Evolutionary conservation across 805 yeast genomes (phyloP).

Genomic region (Starmerella powellii): DNA sequence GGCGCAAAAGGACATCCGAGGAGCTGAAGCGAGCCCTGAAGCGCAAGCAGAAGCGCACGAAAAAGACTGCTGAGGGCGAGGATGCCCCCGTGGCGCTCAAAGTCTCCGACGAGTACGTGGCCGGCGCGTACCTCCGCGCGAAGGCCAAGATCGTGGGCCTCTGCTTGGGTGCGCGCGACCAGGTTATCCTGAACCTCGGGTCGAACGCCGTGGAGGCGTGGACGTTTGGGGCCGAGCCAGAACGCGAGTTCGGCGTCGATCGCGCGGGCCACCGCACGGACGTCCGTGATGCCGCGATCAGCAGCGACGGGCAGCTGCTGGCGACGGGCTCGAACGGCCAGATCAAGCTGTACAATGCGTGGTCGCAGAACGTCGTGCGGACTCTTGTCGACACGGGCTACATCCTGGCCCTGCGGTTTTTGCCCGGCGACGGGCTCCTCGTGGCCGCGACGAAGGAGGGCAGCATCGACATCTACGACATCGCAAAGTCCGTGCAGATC

Average conservation of each 20-base stretch:
- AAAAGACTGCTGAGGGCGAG: slow-evolving; percentile 35
- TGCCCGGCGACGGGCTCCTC: slow-evolving; percentile 84
- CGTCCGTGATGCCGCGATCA: slow-evolving; percentile 68
- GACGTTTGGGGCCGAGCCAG: slow-evolving; percentile 28
- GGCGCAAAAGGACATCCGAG: slow-evolving; percentile 59
- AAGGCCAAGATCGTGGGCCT: slow-evolving; percentile 21
- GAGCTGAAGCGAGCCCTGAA: slow-evolving; percentile 69
- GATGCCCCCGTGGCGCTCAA: slow-evolving; percentile 26
- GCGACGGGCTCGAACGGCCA: slow-evolving; percentile 88
- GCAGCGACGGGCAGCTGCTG: slow-evolving; percentile 65
- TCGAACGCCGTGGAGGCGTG: slow-evolving; percentile 69
- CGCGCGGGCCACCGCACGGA: slow-evolving; percentile 83
- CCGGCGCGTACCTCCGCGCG: slow-evolving; percentile 54
- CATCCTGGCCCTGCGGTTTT: slow-evolving; percentile 62
- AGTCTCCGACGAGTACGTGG: slow-evolving; percentile 39
- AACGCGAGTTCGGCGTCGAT: slow-evolving; percentile 45
- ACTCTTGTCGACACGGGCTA: slow-evolving; percentile 76
- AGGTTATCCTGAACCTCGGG: slow-evolving; percentile 51
- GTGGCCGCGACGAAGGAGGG: slow-evolving; percentile 87
- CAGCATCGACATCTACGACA: slow-evolving; percentile 67
- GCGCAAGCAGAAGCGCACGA: slow-evolving; percentile 72
- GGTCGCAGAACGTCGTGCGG: slow-evolving; percentile 62
- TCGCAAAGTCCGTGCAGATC: slow-evolving; percentile 65
- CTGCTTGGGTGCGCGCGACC: slow-evolving; percentile 38
- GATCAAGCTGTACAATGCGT: slow-evolving; percentile 77